Percentiles rank a stretch among this genome's conserved stretches.
phyloP scores from a whole-genome alignment of 768 basidiomycete species.

The Termitomyces sp. region DNA sequence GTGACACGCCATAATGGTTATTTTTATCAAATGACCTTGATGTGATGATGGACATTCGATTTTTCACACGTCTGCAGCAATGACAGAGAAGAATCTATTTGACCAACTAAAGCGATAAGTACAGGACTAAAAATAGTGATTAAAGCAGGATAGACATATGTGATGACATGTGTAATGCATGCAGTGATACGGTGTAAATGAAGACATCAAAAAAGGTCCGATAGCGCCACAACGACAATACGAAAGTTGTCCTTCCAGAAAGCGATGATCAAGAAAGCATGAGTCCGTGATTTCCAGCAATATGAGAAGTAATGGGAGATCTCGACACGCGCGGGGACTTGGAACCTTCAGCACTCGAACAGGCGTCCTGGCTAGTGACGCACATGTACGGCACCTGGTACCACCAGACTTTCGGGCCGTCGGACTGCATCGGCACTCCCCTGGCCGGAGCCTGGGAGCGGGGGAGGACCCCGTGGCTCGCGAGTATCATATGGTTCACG shows the following conservation, averaged over 20 bases:
- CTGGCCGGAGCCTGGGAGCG: not conserved
- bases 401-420: not conserved
- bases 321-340: not conserved
- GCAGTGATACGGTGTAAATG: not conserved
- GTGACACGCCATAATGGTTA: not conserved
- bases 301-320: not conserved
- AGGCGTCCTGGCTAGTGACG: not conserved
- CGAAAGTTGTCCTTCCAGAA: not conserved
- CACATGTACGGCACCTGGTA: conserved; percentile 4
- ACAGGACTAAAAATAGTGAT: not conserved
- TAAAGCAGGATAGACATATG: not conserved
- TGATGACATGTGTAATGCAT: not conserved
- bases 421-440: not conserved
- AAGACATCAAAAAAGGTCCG: not conserved
- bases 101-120: not conserved
- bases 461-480: not conserved
- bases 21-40: too few relatives aligned
- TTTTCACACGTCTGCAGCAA: not conserved
- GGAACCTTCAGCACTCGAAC: not conserved
- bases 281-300: not conserved
- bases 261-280: not conserved
- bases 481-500: not conserved
- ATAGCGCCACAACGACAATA: not conserved
- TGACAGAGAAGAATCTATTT: not conserved
- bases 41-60: too few relatives aligned